phyloP scores from a whole-genome alignment of 345 rosid species.

The Syzygium oleosum region DNA sequence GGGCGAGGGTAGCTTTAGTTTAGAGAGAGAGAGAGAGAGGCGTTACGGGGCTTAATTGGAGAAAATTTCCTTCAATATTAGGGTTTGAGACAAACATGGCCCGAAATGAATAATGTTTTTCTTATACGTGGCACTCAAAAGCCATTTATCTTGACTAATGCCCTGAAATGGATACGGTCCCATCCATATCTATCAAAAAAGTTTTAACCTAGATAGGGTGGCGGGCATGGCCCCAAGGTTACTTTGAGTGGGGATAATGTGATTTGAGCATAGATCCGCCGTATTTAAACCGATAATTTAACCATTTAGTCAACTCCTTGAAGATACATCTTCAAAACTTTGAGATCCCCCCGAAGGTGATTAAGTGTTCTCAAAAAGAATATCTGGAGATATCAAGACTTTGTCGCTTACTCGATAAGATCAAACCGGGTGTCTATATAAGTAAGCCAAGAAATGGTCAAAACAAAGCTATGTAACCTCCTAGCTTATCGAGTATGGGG shows the following conservation, averaged over 20 bases:
- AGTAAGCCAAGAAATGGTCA: background rate
- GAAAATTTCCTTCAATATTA: background rate
- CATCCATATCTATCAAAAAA: no score
- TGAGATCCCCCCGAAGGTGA: background rate
- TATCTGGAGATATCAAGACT: background rate
- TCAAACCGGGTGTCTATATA: background rate
- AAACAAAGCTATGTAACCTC: background rate
- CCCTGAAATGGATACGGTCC: background rate
- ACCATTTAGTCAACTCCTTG: background rate
- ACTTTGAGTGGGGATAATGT: background rate
- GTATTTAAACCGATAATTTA: background rate
- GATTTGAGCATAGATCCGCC: background rate
- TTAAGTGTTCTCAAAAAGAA: background rate
- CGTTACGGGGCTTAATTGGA: background rate
- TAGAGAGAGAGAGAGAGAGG: background rate
- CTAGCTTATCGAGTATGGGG: background rate
- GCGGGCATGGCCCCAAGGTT: background rate
- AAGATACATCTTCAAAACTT: background rate
- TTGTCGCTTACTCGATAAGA: background rate
- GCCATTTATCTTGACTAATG: background rate
- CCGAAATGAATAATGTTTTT: background rate
- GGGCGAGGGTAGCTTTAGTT: background rate
- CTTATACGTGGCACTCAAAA: background rate
- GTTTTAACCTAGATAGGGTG: no score
- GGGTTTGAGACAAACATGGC: background rate